A percentile compares a stretch with the other conserved stretches of the same genome.
These are phyloP conservation scores for Chrysosporium queenslandicum DNA, from an alignment of 2,329 filamentous ascomycete genomes.

Conservation along the genomic window DNA sequence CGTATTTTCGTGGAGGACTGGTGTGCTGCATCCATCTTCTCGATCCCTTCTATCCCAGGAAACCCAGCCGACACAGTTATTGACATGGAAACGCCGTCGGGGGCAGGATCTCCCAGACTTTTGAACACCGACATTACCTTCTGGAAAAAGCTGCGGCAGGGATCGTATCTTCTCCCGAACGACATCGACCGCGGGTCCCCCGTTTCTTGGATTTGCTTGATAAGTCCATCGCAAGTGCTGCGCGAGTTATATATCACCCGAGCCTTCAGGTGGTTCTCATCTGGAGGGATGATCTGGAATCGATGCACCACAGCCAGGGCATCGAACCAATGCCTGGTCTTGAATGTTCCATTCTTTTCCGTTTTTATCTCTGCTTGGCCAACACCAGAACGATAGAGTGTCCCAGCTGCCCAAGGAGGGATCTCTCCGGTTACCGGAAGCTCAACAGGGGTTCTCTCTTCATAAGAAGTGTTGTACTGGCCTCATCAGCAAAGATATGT, in stretches of 20 bases:
- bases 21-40: slow-evolving; percentile 16
- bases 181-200: slow-evolving; percentile 50
- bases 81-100: slow-evolving; percentile 47
- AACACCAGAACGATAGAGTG: slow-evolving; percentile 64
- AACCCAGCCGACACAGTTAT: slow-evolving; percentile 58
- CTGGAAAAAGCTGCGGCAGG: slow-evolving; percentile 61
- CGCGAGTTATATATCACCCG: slow-evolving; percentile 62
- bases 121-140: slow-evolving; percentile 58
- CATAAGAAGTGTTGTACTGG: slow-evolving; percentile 58
- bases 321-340: slow-evolving; percentile 70
- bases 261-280: slow-evolving; percentile 24
- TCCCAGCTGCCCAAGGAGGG: slow-evolving; percentile 60
- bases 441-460: slow-evolving; percentile 55
- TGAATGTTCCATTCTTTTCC: slow-evolving; percentile 47
- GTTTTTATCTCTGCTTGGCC: slow-evolving; percentile 56
- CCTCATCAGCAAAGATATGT: slow-evolving; percentile 4
- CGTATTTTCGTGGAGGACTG: slow-evolving; percentile 33
- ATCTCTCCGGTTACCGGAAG: slow-evolving; percentile 56
- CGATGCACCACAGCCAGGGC: slow-evolving; percentile 61
- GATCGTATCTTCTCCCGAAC: slow-evolving; percentile 64
- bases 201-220: slow-evolving; percentile 50
- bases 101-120: slow-evolving; percentile 18
- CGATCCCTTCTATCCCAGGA: slow-evolving; percentile 42
- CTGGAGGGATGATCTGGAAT: slow-evolving; percentile 53
- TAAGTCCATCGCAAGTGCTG: slow-evolving; percentile 53